phyloP scores from a whole-genome alignment of 2,329 filamentous ascomycete species.

The Claviceps pusilla region DNA sequence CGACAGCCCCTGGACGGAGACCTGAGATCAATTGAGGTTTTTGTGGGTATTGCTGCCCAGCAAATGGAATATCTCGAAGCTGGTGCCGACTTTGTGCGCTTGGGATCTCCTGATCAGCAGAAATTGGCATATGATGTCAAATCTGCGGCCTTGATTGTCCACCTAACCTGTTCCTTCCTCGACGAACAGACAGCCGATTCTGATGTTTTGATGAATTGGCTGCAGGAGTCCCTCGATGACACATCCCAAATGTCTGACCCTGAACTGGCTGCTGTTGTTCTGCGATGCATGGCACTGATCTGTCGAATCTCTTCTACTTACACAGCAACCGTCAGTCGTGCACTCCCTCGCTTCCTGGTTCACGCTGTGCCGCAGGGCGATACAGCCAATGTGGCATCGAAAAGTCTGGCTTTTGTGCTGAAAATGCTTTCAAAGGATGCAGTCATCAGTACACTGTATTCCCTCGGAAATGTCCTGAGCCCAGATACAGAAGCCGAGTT shows the following conservation, averaged over 20 bases:
- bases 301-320: slow-evolving; percentile 59
- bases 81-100: slow-evolving; percentile 67
- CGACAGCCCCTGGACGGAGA: slow-evolving; percentile 32
- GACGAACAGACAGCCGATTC: slow-evolving; percentile 69
- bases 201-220: slow-evolving; percentile 67
- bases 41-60: slow-evolving; percentile 60
- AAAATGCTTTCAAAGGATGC: slow-evolving; percentile 78
- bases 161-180: slow-evolving; percentile 69
- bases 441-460: slow-evolving; percentile 88
- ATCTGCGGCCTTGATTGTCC: slow-evolving; percentile 64
- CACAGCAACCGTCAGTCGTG: slow-evolving; percentile 60
- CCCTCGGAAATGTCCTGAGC: slow-evolving; percentile 87
- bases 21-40: slow-evolving; percentile 41
- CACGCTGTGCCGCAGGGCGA: slow-evolving; percentile 58
- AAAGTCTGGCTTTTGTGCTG: slow-evolving; percentile 68
- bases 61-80: slow-evolving; percentile 80
- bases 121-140: slow-evolving; percentile 75
- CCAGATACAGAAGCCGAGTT: slow-evolving; percentile 44
- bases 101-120: slow-evolving; percentile 78
- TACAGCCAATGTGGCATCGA: slow-evolving; percentile 64
- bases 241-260: slow-evolving; percentile 69
- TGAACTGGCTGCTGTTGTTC: slow-evolving; percentile 58
- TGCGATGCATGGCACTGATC: slow-evolving; percentile 70
- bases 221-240: slow-evolving; percentile 70
- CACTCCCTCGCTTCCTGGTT: slow-evolving; percentile 75